Percentiles rank a stretch among this genome's conserved stretches.
Evolutionary conservation across 2,329 filamentous ascomycete species (phyloP).

Genomic region (Neopestalotiopsis clavispora): DNA sequence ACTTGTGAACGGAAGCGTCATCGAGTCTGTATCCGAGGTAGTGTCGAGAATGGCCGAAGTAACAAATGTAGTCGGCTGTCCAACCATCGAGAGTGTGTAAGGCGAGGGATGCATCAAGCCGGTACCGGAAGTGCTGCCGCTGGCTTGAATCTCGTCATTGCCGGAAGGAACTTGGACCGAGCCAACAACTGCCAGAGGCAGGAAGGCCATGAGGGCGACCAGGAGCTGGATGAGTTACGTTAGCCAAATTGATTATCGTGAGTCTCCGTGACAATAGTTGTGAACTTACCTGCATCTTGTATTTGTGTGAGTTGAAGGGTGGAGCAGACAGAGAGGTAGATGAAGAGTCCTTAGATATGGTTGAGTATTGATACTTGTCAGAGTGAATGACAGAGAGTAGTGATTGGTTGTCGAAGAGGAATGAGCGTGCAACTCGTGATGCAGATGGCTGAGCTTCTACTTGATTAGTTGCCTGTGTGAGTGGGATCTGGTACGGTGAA

Average conservation of each 20-base stretch:
- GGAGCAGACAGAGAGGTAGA: not conserved
- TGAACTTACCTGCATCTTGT: not conserved
- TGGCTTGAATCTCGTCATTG: not conserved
- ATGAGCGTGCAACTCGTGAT: no score
- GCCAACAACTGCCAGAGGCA: not conserved
- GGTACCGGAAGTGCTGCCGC: not conserved
- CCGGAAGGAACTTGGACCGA: not conserved
- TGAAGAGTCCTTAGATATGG: not conserved
- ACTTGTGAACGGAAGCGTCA: not conserved
- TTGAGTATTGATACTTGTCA: no score
- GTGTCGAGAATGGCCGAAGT: not conserved
- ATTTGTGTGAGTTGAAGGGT: not conserved
- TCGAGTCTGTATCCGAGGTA: not conserved
- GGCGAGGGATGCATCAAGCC: not conserved
- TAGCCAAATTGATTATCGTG: not conserved
- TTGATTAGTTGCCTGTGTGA: no score
- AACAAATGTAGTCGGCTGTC: not conserved
- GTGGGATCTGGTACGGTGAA: no score
- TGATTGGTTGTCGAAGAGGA: no score
- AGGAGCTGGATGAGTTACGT: not conserved
- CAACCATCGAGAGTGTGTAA: not conserved
- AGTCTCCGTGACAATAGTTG: not conserved
- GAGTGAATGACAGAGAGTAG: no score
- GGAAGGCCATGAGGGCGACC: not conserved
- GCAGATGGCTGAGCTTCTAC: no score